Evolutionary conservation across 345 rosid genomes (phyloP), one percentile per base, ranked within the genome.

Genomic region (Isatis tinctoria): DNA sequence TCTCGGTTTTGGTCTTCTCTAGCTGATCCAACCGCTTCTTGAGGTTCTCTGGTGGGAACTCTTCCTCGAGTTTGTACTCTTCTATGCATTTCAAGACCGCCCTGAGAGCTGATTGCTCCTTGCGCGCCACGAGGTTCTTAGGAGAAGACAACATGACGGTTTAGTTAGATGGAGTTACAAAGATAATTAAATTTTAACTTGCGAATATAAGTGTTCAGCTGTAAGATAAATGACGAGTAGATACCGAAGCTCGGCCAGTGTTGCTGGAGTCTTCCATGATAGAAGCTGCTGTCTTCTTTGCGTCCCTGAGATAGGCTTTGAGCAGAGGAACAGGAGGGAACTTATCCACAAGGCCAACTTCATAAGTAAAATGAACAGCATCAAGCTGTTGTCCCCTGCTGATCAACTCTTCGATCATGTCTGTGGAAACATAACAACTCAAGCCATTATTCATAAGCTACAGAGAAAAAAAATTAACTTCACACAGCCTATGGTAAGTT

Each of bases 21-120:
- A 95, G 86, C 85, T 95, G 99, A 22, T 92, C 98, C 48, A 95
- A 90, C 18, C 99, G 96, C 71, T 92, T 95, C 90, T 92, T 92
- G 53, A 95, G 98, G 70, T 92, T 95, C 80, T 89, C 98, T 14
- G 96, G 91, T 8, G 96, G 94, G 82, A 95, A 86, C 67, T 85
- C 88, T 14, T 82, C 82, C 69, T 84, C 96, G 12, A 95, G 91
- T 79, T 92, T 87, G 91, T 95, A 95, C 82, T 95, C 99, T 82
- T 90, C 99, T 45, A 95, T 90, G 92, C 99, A 95, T 75, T 89
- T 95, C 58, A 95, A 82, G 44, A 95, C 97, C 10, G 98, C 87
- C 53, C 85, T 84, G 18, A 95, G 90, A 2, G 99, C 99, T 53
- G 98, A 90, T 74, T 90, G 99, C 83, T 95, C 99, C 74, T 92